Conservation (phyloP, 768 basidiomycete species). For the Gautieria morchelliformis region DNA sequence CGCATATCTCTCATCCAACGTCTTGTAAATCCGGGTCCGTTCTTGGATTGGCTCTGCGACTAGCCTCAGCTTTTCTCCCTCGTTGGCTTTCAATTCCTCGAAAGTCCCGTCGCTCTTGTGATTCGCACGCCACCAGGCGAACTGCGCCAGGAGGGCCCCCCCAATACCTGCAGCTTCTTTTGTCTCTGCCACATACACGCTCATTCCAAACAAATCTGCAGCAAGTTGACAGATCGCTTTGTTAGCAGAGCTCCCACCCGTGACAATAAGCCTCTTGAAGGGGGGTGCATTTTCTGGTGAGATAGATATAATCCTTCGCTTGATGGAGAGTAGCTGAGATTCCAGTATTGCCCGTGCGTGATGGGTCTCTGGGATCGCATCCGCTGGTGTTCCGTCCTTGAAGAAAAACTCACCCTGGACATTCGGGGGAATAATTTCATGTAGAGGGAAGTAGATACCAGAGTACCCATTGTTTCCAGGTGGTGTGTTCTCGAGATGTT, state of each 20-base stretch:
- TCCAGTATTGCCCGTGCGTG: conserved; percentile 76
- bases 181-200: conserved; percentile 57
- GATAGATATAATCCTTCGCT: conserved; percentile 59
- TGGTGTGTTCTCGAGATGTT: conserved; percentile 42
- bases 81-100: conserved; percentile 47
- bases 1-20: conserved; percentile 42
- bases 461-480: conserved; percentile 50
- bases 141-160: conserved; percentile 63
- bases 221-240: conserved; percentile 61
- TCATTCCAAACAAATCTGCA: conserved; percentile 72
- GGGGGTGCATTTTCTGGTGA: conserved; percentile 45
- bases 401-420: conserved; percentile 68
- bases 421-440: conserved; percentile 79
- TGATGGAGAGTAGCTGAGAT: conserved; percentile 77
- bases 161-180: conserved; percentile 68
- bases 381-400: conserved; percentile 22
- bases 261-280: conserved; percentile 61
- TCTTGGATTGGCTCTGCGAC: conserved; percentile 48
- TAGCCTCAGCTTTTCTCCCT: conserved; percentile 40
- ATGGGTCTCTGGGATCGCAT: conserved; percentile 30
- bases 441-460: conserved; percentile 75
- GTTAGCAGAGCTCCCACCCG: conserved; percentile 74
- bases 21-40: conserved; percentile 40
- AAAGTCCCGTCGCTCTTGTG: conserved; percentile 38
- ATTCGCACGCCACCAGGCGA: conserved; percentile 52